Conservation (phyloP, 2,329 filamentous ascomycete species). For the Aspergillus pseudoviridinutans region DNA sequence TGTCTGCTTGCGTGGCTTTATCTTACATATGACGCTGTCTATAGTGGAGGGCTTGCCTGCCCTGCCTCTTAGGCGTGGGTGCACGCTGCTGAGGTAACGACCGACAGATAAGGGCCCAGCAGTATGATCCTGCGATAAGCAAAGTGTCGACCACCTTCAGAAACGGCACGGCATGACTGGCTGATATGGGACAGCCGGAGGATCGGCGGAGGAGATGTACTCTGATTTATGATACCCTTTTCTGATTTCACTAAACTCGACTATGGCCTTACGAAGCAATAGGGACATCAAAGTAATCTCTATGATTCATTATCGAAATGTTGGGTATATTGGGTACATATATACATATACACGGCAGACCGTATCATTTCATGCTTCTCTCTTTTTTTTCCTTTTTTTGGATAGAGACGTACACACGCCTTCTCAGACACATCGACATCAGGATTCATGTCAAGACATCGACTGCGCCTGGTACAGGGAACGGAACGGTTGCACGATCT, state of each 20-base stretch:
- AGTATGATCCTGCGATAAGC: background rate
- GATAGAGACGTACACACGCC: conserved; percentile 2
- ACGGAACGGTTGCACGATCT: background rate
- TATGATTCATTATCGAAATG: conserved; percentile 5
- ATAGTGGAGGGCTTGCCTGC: background rate
- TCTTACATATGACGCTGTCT: background rate
- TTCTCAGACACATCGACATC: conserved; percentile 13
- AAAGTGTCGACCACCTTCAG: background rate
- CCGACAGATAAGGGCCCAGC: background rate
- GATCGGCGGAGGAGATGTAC: background rate
- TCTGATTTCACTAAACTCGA: background rate
- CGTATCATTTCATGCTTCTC: conserved; percentile 10
- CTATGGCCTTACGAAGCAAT: background rate
- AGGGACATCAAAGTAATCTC: background rate
- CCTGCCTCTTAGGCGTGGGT: background rate
- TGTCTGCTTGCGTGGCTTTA: background rate
- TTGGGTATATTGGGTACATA: conserved; percentile 11
- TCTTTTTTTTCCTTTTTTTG: background rate
- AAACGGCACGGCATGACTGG: background rate
- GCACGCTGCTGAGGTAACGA: background rate
- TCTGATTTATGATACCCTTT: background rate
- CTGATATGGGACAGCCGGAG: background rate
- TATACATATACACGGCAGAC: conserved; percentile 15
- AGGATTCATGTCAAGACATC: conserved; percentile 2
- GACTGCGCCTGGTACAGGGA: background rate